Base-by-base conservation (phyloP, 2,329 filamentous ascomycete genomes). In the Penicillium sp. region DNA sequence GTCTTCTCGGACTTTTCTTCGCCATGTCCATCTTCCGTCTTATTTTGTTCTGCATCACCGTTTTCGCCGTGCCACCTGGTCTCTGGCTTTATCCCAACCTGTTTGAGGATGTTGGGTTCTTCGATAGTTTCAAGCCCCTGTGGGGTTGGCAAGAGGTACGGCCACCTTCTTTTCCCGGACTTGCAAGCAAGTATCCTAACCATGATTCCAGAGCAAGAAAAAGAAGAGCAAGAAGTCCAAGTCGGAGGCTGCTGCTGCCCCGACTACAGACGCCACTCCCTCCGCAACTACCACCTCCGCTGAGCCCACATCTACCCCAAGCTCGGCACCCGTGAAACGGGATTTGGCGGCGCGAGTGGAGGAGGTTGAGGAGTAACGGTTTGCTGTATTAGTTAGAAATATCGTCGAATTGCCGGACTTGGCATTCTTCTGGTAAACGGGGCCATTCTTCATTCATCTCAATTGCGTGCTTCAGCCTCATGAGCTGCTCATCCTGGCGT, bases 11-110 rank as follows among this genome's bases (percentile, higher is more conserved):
- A 40, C 72, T 95, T 34, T 98, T 98, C 80, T 97, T 98, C 68
- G 80, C 82, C 60, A 97, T 98, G 93, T 86, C 91, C 4, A 94
- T 98, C 60, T 89, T 98, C 79, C 83, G 93, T 45, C 78, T 97
- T 41, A 94, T 98, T 46, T 75, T 98, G 18, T 98, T 98, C 74
- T 84, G 87, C 63, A 70, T 94, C 63, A 97, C 93, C 15, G 89
- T 94, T 69, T 94, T 97, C 61, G 76, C 78, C 11, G 76, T 81
- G 1, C 74, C 90, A 3, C 93, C 93, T 2, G 93, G 93, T 57
- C 76, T 98, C n/a, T 98, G 93, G 93, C 77, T 98, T 30, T 98
- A 91, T 71, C 93, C 93, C 33, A 98, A 98, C 63, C 73, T 98
- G 14, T 98, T 96, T 74, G 93, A 98, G 66, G 93, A 98, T 63